phyloP scores from a whole-genome alignment of 2,329 filamentous ascomycete genomes.

The Colletotrichum sp. region DNA sequence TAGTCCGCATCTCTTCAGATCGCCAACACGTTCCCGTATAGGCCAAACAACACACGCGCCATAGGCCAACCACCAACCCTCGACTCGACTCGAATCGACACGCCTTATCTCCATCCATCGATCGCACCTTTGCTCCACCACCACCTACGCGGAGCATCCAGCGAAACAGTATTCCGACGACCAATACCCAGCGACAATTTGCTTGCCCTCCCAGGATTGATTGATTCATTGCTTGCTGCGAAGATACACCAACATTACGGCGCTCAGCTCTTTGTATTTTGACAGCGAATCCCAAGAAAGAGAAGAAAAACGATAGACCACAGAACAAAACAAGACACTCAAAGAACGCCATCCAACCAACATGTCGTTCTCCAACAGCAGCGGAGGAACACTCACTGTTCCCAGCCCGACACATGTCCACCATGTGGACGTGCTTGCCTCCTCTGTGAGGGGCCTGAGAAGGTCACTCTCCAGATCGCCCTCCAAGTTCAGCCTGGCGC shows the following conservation, averaged over 20 bases:
- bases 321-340: background rate
- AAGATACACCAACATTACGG: background rate
- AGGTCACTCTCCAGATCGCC: constrained; percentile 93
- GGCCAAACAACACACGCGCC: background rate
- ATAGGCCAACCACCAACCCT: background rate
- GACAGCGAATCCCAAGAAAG: background rate
- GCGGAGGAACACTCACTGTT: constrained; percentile 81
- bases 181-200: constrained; percentile 17
- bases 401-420: constrained; percentile 85
- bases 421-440: constrained; percentile 77
- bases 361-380: constrained; percentile 65
- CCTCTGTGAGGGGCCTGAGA: constrained; percentile 81
- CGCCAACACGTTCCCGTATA: background rate
- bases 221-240: constrained; percentile 4
- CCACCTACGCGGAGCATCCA: background rate
- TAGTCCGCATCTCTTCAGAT: background rate
- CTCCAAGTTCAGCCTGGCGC: constrained; percentile 78
- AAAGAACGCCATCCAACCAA: constrained; percentile 25
- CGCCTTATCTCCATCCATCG: constrained; percentile 6
- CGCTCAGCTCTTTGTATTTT: constrained; percentile 8
- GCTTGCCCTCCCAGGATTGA: constrained; percentile 2
- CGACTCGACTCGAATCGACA: background rate
- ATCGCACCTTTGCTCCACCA: constrained; percentile 1
- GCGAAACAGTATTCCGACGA: constrained; percentile 16
- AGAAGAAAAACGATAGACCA: background rate